Evolutionary conservation across 1,284 basidiomycete genomes (phyloP), one percentile per base, ranked within the genome.

Genomic region (Rhodotorula sp.): DNA sequence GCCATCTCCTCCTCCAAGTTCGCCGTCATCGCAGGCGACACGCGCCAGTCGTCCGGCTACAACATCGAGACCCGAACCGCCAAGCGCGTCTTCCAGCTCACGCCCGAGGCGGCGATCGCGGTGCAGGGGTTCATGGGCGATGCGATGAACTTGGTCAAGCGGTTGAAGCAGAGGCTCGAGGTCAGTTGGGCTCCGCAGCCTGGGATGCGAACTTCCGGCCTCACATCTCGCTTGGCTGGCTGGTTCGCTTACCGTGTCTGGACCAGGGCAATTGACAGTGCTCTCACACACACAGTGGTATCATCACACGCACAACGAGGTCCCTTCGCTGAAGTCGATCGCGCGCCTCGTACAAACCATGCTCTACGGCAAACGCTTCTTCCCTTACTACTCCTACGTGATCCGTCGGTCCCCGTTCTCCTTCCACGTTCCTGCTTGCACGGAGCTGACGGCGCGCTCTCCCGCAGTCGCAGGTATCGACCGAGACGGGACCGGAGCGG

Each of bases 61-160:
- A 91, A 84, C 78, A 96, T 96, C 80, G 94, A 97, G 83, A 94
- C 93, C 65, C 87, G 94, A 80, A 95, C 95, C 81, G 92, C 92
- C n/a, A 89, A 92, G 53, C 92, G 92, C 80, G 90, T 92, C 72
- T 92, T 91, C 81, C 83, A 86, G 82, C 81, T 94, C 78, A 96
- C 93, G n/a, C 91, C 94, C 81, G 90, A 89, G 78, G 90, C 90
- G 31, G 91, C 94, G 11, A 84, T 97, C 52, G 92, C 94, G 44
- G 92, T 94, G 48, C 95, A 94, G 77, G 94, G 94, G 8, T 96
- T 96, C 79, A 90, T 92, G 34, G 94, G 93, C 57, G 94, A 97
- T 80, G 92, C 92, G 44, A 94, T 93, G 79, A 91, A 91, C 86
- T 92, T 97, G 78, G 91, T 96, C 77, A 95, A 95, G 86, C 88